Evolutionary conservation across 2,329 filamentous ascomycete species (phyloP).

Genomic region (Xylaria sp.): DNA sequence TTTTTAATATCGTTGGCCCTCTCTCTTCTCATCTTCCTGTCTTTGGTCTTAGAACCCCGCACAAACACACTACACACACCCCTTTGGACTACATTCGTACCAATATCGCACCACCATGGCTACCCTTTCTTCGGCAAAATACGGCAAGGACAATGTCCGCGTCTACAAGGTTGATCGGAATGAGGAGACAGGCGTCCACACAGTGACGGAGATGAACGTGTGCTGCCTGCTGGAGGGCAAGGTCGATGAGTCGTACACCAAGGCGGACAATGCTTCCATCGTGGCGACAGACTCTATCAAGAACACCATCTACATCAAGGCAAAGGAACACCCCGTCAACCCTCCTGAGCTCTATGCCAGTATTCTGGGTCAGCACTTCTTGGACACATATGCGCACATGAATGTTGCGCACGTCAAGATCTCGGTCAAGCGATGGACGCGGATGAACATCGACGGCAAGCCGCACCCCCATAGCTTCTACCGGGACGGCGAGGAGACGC

Average conservation of each 20-base stretch:
- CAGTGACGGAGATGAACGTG: constrained; percentile 91
- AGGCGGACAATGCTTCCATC: constrained; percentile 88
- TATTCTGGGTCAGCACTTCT: constrained; percentile 81
- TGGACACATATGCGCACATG: constrained; percentile 84
- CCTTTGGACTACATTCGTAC: background rate
- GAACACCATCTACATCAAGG: constrained; percentile 92
- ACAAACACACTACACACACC: background rate
- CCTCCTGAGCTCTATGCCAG: constrained; percentile 89
- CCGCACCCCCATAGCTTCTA: constrained; percentile 94
- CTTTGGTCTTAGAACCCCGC: background rate
- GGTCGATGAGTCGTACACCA: constrained; percentile 84
- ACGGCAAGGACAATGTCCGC: constrained; percentile 97
- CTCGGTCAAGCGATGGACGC: constrained; percentile 83
- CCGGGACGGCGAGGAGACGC: constrained; percentile 82
- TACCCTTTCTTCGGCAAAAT: constrained; percentile 59
- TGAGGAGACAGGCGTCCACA: constrained; percentile 69
- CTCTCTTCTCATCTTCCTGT: background rate
- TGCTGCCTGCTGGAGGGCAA: constrained; percentile 88
- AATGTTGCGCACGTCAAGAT: constrained; percentile 75
- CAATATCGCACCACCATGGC: constrained; percentile 41
- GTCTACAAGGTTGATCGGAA: constrained; percentile 91
- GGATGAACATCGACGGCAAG: constrained; percentile 79
- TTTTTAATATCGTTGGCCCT: background rate
- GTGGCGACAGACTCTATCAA: constrained; percentile 98
- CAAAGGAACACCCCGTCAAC: constrained; percentile 86